Conservation (phyloP, 148 eudicot species). For the Rhododendron vialii region DNA sequence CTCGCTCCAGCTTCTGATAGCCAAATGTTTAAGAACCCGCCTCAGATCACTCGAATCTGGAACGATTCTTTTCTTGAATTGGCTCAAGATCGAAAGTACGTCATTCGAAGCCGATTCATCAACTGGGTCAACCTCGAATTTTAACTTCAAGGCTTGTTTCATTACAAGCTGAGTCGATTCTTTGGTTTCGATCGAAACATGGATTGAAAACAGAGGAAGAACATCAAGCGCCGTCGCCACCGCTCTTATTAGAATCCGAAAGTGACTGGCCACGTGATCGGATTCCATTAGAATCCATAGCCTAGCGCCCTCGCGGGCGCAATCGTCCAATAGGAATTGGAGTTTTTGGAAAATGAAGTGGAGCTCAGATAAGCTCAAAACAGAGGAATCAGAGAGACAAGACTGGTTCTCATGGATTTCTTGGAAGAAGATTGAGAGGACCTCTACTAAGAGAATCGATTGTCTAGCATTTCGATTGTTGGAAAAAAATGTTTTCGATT, state of each 20-base stretch:
- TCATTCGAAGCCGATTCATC: slow-evolving; percentile 28
- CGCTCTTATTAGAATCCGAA: slow-evolving; percentile 30
- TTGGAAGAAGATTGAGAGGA: slow-evolving; percentile 40
- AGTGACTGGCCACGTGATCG: slow-evolving; percentile 26
- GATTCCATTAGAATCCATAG: slow-evolving; percentile 57
- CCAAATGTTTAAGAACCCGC: slow-evolving; percentile 49
- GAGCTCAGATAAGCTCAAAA: slow-evolving; percentile 57
- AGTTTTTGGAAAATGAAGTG: slow-evolving; percentile 62
- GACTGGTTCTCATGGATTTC: slow-evolving; percentile 30
- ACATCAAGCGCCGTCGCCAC: slow-evolving; percentile 47
- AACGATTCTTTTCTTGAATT: slow-evolving; percentile 36
- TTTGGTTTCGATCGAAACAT: slow-evolving; percentile 30
- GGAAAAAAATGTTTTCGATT: slow-evolving; percentile 21
- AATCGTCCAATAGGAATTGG: slow-evolving; percentile 50
- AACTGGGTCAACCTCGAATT: slow-evolving; percentile 27
- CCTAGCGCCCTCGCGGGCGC: slow-evolving; percentile 47
- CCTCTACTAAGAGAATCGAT: slow-evolving; percentile 38
- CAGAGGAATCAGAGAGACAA: slow-evolving; percentile 14
- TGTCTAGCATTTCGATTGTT: slow-evolving; percentile 40
- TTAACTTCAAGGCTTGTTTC: slow-evolving; percentile 26
- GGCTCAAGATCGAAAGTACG: slow-evolving; percentile 25
- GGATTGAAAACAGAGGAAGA: slow-evolving; percentile 17
- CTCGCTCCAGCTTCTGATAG: slow-evolving; percentile 51
- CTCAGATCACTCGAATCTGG: slow-evolving; percentile 49
- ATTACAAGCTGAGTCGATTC: slow-evolving; percentile 38